Evolutionary conservation across 345 rosid genomes (phyloP), one percentile per base, ranked within the genome.

Genomic region (Eucalyptus cladocalyx): DNA sequence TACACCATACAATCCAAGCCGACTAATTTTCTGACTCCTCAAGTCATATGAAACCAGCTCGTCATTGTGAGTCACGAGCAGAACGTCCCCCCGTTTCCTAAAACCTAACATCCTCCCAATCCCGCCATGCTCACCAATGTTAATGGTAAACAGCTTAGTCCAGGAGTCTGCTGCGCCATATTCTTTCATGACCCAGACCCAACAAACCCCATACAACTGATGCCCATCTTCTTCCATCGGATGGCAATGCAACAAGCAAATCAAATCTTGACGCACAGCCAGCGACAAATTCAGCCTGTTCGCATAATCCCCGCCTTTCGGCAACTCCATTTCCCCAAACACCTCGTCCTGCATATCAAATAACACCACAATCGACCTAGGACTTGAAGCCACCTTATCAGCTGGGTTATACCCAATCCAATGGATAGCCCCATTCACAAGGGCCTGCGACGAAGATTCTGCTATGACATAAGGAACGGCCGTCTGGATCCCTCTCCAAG

Each of bases 131-230:
- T 28, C 86, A 45, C 58, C 1, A 4, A 92, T 51, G 87, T 89
- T 89, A 87, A 91, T 58, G 11, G 67, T 87, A 80, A 88, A 86
- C 67, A 65, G 83, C 83, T 89, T 92, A 34, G 80, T 58, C 93
- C 93, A 92, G 37, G 92, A 92, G 43, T 89, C 88, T 6, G 62
- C 56, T 4, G 23, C 60, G 0, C 92, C 89, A 1, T 92, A 90
- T 87, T 90, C 90, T 48, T 86, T 87, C 93, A 93, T 88, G 53
- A 90, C 90, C 95, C 95, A 93, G 72, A 93, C 87, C 88, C 72
- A 60, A 58, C 91, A 90, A 11, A 85, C 56, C 5, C 88, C 89
- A 24, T 67, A 88, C n/a, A 53, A 86, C 7, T 34, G 86, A 13
- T 34, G 24, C 45, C 47, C 49, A 11, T 72, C 80, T 42, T 72